phyloP scores from a whole-genome alignment of 1,284 basidiomycete species.

The Termitomyces sp. region DNA sequence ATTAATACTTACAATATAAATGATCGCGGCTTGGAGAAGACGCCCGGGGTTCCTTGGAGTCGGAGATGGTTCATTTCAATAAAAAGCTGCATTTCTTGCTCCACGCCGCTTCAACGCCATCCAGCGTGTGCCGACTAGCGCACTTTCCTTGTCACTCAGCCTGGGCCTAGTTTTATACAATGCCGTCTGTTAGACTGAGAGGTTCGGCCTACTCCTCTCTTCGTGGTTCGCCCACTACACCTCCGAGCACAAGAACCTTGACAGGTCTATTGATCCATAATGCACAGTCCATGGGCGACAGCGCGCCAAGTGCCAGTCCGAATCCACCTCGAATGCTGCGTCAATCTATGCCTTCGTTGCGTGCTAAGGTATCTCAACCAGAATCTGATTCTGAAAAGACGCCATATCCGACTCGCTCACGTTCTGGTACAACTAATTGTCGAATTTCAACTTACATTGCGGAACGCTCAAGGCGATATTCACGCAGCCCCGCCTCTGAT shows the following conservation, averaged over 20 bases:
- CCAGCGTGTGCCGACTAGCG: neutral
- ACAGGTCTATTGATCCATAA: conserved; percentile 10
- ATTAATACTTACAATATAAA: neutral
- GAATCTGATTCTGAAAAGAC: conserved; percentile 1
- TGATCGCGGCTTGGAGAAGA: neutral
- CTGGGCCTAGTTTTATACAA: conserved; percentile 16
- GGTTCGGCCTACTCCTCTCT: conserved; percentile 39
- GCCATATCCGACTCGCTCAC: conserved; percentile 17
- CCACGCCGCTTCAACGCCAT: neutral
- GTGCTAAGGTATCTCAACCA: conserved; percentile 1
- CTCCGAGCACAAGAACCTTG: conserved; percentile 7
- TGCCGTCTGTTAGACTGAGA: conserved; percentile 57
- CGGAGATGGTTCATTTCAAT: neutral
- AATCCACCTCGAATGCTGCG: conserved; percentile 14
- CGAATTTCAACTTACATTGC: conserved; percentile 23
- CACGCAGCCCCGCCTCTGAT: conserved; percentile 3
- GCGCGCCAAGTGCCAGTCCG: neutral
- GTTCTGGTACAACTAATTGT: conserved; percentile 24
- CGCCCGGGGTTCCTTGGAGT: neutral
- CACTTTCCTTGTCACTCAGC: neutral
- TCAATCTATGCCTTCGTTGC: conserved; percentile 20
- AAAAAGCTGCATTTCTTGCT: neutral
- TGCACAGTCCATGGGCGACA: conserved; percentile 3
- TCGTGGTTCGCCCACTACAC: conserved; percentile 22
- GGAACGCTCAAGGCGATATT: conserved; percentile 12